Percentiles rank a stretch among this genome's conserved stretches.
phyloP scores from a whole-genome alignment of 176 grass and related monocot genomes.

The Paspalum notatum region DNA sequence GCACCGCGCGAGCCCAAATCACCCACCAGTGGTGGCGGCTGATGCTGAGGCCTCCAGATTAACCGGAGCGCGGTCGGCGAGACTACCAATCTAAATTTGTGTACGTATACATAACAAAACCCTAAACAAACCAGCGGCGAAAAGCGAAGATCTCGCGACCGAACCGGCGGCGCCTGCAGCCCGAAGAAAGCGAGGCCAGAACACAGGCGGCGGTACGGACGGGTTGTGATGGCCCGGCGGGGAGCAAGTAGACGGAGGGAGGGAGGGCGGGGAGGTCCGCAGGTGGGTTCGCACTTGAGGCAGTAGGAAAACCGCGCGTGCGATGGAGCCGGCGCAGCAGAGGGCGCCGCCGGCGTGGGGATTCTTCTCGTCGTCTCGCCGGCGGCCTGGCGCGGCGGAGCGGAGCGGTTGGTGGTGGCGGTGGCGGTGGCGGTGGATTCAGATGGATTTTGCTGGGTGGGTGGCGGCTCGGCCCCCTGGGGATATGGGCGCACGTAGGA shows the following conservation, averaged over 20 bases:
- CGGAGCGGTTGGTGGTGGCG: too few species aligned
- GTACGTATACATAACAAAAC: neutral
- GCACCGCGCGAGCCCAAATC: neutral
- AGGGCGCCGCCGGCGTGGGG: neutral
- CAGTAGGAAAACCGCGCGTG: neutral
- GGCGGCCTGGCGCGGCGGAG: too few species aligned
- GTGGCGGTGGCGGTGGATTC: too few species aligned
- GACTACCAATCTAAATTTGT: neutral
- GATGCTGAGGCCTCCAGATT: neutral
- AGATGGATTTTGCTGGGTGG: too few species aligned
- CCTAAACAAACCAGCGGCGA: neutral
- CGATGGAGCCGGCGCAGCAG: neutral
- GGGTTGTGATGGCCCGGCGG: too few species aligned
- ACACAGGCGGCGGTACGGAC: neutral
- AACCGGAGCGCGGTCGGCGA: neutral
- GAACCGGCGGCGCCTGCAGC: neutral
- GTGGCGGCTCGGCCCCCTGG: too few species aligned
- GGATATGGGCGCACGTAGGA: too few species aligned
- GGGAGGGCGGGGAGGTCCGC: neutral
- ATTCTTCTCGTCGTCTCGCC: too few species aligned
- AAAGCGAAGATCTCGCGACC: neutral
- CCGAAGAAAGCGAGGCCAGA: neutral
- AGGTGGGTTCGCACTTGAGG: constrained; percentile 13
- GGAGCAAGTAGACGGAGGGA: neutral
- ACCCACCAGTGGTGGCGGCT: too few species aligned